Evolutionary conservation across 257 asterid species (phyloP).

Genomic region (Capsicum rhomboideum): DNA sequence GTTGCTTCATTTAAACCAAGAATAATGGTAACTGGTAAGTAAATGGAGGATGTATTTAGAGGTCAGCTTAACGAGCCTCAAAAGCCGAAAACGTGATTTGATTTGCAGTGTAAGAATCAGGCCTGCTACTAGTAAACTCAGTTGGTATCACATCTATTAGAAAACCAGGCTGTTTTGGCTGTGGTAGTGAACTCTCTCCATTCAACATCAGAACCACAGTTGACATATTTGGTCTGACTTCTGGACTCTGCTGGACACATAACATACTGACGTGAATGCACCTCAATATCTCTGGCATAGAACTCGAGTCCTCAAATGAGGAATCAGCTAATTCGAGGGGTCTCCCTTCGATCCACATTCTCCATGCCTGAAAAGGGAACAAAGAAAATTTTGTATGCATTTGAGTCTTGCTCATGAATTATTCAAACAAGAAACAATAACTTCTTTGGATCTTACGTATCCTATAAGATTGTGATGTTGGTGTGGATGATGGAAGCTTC

Average conservation of each 20-base stretch:
- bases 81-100: not conserved
- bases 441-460: constrained; percentile 11
- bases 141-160: constrained; percentile 4
- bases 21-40: not conserved
- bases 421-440: not conserved
- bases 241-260: constrained; percentile 1
- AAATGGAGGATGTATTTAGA: not conserved
- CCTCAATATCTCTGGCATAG: not conserved
- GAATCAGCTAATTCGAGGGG: constrained; percentile 1
- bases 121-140: not conserved
- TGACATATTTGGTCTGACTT: not conserved
- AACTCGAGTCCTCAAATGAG: not conserved
- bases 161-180: constrained; percentile 20
- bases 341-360: constrained; percentile 11
- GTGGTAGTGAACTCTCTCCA: constrained; percentile 13
- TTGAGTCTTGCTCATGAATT: not conserved
- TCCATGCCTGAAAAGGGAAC: constrained; percentile 17
- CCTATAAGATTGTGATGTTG: constrained; percentile 22
- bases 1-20: not conserved
- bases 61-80: not conserved
- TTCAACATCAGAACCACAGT: constrained; percentile 15
- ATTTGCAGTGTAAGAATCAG: not conserved
- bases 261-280: not conserved
- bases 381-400: too few relatives aligned
- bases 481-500: constrained; percentile 9